Percentiles rank a stretch among this genome's conserved stretches.
These are phyloP conservation scores for Tolypocladium guangdongense DNA, from an alignment of 2,329 filamentous ascomycete species.

Conservation along the genomic window DNA sequence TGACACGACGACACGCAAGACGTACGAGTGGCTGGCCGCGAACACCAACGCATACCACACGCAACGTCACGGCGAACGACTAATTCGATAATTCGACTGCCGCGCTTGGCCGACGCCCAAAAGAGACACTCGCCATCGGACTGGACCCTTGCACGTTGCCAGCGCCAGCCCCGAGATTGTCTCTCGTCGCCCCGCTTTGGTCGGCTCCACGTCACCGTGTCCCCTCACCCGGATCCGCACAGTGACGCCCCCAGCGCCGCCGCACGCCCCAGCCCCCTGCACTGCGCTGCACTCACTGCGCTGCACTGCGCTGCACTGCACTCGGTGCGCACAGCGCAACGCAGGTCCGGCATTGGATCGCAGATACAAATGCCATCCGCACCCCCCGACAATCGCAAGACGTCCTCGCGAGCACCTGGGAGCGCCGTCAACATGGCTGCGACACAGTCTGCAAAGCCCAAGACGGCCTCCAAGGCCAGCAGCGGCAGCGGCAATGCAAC, in stretches of 20 bases:
- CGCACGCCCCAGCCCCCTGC: conserved; percentile 14
- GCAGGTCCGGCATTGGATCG: not conserved
- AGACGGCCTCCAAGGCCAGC: conserved; percentile 42
- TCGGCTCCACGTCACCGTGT: conserved; percentile 11
- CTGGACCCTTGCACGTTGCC: conserved; percentile 14
- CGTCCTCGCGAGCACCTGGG: conserved; percentile 34
- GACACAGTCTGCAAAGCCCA: conserved; percentile 47
- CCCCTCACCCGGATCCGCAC: not conserved
- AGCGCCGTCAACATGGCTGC: conserved; percentile 48
- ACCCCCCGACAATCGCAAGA: conserved; percentile 48
- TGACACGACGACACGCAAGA: not conserved
- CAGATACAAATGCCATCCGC: conserved; percentile 49
- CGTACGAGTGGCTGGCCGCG: conserved; percentile 1
- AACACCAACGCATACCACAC: conserved; percentile 1
- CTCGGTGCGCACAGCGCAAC: not conserved
- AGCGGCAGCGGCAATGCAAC: conserved; percentile 20
- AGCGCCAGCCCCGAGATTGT: conserved; percentile 3
- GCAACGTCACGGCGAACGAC: conserved; percentile 3
- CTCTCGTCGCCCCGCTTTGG: conserved; percentile 17
- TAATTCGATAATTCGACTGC: conserved; percentile 6
- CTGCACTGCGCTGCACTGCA: conserved; percentile 8
- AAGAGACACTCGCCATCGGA: not conserved
- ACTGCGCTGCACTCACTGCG: conserved; percentile 13
- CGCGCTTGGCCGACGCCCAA: conserved; percentile 1
- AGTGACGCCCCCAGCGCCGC: conserved; percentile 5